Base-by-base conservation (phyloP, 768 basidiomycete genomes). In the Mycena alexandri region DNA sequence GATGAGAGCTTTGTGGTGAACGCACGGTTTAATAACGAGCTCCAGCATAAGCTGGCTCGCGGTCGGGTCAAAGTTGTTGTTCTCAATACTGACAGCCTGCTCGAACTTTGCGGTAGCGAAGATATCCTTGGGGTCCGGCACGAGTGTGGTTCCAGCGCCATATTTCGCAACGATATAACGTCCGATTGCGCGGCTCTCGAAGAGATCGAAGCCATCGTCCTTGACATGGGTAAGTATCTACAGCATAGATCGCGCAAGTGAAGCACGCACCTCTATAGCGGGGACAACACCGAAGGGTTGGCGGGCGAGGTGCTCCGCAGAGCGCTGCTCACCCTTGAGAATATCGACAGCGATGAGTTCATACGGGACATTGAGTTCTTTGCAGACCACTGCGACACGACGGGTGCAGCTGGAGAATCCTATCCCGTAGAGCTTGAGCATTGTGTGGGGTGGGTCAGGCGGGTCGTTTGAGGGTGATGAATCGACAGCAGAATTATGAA, bases 201-300 rank as follows among this genome's bases (percentile, higher is more conserved):
- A 85, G 6, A 86, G 68, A 62, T 77, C 69, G 63, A 85, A 76
- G n/a, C 83, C 83, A 67, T 81, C 79, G 44, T 85, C 83, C 67
- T 56, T 29, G 29, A 43, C 29, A 36, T 17, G 14, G n/a, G 29
- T 44, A 24, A 24, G 44, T 4, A 16, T 19, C 2, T 50, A 17
- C 13, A 29, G 29, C 29, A 29, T 29, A 29, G 29, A 29, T 29
- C 29, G 17, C 46, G 2, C n/a, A 11, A n/a, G n/a, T n/a, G 5
- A 46, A 21, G 13, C 5, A 41, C 5, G 8, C 21, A 64, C 63
- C 1, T 71, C 77, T 53, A 84, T 74, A 70, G 78, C 76, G 11
- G 84, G 83, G 25, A 85, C 76, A 70, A 83, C 80, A 14, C 83
- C 82, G 70, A 85, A 85, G 0, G 88, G 86, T 74, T 88, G 86